Evolutionary conservation across 2,329 filamentous ascomycete genomes (phyloP).

Genomic region (Pseudogymnoascus sp.): DNA sequence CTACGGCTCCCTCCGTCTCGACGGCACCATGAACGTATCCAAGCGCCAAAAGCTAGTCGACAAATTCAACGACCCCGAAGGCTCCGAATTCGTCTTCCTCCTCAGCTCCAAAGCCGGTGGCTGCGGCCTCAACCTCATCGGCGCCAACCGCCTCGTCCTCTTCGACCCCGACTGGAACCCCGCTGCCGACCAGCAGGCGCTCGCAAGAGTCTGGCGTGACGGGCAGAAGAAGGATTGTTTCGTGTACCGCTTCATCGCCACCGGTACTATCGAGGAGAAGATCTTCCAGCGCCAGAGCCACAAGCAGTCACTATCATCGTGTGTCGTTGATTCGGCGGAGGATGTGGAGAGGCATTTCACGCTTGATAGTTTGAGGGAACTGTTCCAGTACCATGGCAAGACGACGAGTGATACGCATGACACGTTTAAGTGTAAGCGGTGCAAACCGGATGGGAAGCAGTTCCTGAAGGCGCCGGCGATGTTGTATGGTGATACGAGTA

Average conservation of each 20-base stretch:
- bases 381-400: slow-evolving; percentile 83
- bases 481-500: slow-evolving; percentile 95
- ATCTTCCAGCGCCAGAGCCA: slow-evolving; percentile 98
- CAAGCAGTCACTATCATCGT: slow-evolving; percentile 93
- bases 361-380: slow-evolving; percentile 77
- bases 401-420: slow-evolving; percentile 94
- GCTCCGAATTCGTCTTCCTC: slow-evolving; percentile 87
- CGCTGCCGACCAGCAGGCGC: slow-evolving; percentile 90
- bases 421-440: slow-evolving; percentile 97
- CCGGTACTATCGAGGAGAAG: slow-evolving; percentile 96
- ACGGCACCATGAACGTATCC: slow-evolving; percentile 95
- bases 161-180: slow-evolving; percentile 99
- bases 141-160: slow-evolving; percentile 85
- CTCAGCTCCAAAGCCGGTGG: slow-evolving; percentile 94
- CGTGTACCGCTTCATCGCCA: slow-evolving; percentile 98
- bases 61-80: slow-evolving; percentile 90
- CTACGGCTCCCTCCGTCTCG: slow-evolving; percentile 81
- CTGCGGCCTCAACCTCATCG: slow-evolving; percentile 91
- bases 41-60: slow-evolving; percentile 97
- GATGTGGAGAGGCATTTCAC: slow-evolving; percentile 97
- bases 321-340: slow-evolving; percentile 91
- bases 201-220: slow-evolving; percentile 96
- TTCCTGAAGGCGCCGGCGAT: slow-evolving; percentile 85
- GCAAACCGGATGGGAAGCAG: slow-evolving; percentile 79
- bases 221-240: slow-evolving; percentile 99